Evolutionary conservation across 2,329 filamentous ascomycete species (phyloP), one percentile per base, ranked within the genome.

Genomic region (Phaeosphaeria sp.): DNA sequence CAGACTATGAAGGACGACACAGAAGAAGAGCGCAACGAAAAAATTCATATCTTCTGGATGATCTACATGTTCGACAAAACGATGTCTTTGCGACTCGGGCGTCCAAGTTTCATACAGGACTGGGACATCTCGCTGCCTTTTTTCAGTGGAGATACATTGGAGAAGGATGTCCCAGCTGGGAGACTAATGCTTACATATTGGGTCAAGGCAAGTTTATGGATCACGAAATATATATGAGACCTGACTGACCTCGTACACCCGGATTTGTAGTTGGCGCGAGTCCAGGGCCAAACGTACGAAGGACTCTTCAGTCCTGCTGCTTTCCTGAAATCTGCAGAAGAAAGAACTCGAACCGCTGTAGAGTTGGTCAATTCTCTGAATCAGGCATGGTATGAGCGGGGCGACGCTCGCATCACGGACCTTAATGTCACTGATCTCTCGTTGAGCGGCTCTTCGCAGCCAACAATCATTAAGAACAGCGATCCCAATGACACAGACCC

Each of bases 41-140:
- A 77, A 44, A 64, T 73, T 1, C 65, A 75, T 22, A 59, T 68
- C 1, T 78, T 79, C 49, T 78, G 74, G 74, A 73, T 71, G 59
- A 73, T 77, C 3, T 79, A 78, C 50, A 67, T 74, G 52, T 67
- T 77, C 46, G 77, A 79, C 53, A 79, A 77, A 56, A 75, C 67
- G 6, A 65, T 79, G 8, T 77, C 76, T 1, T 64, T 79, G 7
- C 69, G 74, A 11, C 55, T 78, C 9, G 77, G 77, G 15, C 72
- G 75, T 6, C 74, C 77, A 7, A 71, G 74, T 17, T 57, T 68
- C 9, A 72, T 78, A 24, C 77, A 78, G 51, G 77, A 79, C 46
- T 78, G 74, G 67, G 77, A 79, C 36, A 76, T 78, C 48, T 73
- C 67, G 8, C 51, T 74, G 15, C 73, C 64, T 6, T 66, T 67